Evolutionary conservation across 495 filamentous ascomycete genomes (phyloP).

Genomic region (Astrothelium macrocarpum): DNA sequence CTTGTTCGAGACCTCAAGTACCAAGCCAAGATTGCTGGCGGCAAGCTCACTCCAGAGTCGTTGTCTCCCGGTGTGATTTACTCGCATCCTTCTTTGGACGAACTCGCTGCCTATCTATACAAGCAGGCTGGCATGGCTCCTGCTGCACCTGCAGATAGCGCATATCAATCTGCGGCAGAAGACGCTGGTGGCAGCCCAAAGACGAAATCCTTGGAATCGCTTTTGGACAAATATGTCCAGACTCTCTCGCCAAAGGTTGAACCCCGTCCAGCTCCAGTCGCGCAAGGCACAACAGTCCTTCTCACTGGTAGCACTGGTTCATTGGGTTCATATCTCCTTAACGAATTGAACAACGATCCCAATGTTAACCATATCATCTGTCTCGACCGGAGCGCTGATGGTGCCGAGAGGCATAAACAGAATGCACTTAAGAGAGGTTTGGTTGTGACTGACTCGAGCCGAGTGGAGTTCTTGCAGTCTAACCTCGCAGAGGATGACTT

Average conservation of each 20-base stretch:
- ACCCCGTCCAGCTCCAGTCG: background rate
- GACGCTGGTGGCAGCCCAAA: conserved; percentile 1
- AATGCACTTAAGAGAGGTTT: conserved; percentile 3
- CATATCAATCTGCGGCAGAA: background rate
- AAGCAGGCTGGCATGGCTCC: background rate
- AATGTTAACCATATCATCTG: conserved; percentile 8
- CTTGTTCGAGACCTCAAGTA: conserved; percentile 5
- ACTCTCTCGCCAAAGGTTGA: background rate
- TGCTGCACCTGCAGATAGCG: no score
- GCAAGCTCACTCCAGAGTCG: background rate
- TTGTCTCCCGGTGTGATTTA: conserved; percentile 3
- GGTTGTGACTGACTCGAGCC: background rate
- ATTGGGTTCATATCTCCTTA: conserved; percentile 12
- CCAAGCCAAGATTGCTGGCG: background rate
- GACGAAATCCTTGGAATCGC: background rate
- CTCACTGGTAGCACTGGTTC: conserved; percentile 14
- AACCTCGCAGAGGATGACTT: conserved; percentile 20
- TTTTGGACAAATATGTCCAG: background rate
- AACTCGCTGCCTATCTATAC: background rate
- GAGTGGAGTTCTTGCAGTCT: conserved; percentile 19
- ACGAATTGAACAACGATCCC: conserved; percentile 1
- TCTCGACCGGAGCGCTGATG: conserved; percentile 10
- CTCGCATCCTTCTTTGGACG: conserved; percentile 4
- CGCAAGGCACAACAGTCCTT: conserved; percentile 13
- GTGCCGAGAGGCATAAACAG: conserved; percentile 6